These are phyloP conservation scores for Vitis rupestris DNA, from an alignment of 164 flowering plant genomes.

Conservation along the genomic window DNA sequence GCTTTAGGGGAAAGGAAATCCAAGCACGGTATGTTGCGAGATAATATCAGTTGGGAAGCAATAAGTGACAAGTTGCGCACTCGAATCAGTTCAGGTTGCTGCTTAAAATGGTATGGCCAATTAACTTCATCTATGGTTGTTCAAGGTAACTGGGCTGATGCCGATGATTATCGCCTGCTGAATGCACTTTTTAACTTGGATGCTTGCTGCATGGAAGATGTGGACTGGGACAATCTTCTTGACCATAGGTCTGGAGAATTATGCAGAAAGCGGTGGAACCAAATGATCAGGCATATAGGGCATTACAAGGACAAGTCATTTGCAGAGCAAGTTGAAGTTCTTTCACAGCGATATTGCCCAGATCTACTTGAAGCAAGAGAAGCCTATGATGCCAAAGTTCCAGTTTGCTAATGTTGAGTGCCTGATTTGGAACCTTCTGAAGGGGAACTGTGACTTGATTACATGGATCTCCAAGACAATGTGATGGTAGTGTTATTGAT, in stretches of 20 bases:
- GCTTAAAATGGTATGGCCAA: constrained; percentile 54
- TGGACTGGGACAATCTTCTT: constrained; percentile 65
- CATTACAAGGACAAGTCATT: constrained; percentile 39
- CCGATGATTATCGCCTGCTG: constrained; percentile 60
- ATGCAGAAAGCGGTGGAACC: constrained; percentile 54
- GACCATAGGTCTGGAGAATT: constrained; percentile 53
- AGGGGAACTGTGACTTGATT: too few species aligned
- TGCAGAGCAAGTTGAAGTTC: constrained; percentile 31
- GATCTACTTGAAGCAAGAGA: constrained; percentile 45
- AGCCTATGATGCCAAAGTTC: constrained; percentile 32
- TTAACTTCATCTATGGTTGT: constrained; percentile 60
- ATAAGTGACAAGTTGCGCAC: constrained; percentile 50
- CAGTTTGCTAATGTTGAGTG: neutral
- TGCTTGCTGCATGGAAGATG: constrained; percentile 59
- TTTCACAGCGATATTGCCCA: constrained; percentile 39
- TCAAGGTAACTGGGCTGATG: constrained; percentile 55
- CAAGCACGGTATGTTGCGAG: constrained; percentile 74
- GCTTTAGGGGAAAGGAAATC: constrained; percentile 43
- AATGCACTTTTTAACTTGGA: constrained; percentile 46
- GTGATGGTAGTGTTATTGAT: too few species aligned
- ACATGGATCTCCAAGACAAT: too few species aligned
- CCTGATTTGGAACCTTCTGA: too few species aligned
- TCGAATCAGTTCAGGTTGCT: constrained; percentile 37
- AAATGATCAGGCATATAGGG: constrained; percentile 64
- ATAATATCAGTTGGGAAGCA: constrained; percentile 64